A percentile compares a stretch with the other conserved stretches of the same genome.
phyloP scores from a whole-genome alignment of 2,329 filamentous ascomycete species.

The Fusarium bactridioides region DNA sequence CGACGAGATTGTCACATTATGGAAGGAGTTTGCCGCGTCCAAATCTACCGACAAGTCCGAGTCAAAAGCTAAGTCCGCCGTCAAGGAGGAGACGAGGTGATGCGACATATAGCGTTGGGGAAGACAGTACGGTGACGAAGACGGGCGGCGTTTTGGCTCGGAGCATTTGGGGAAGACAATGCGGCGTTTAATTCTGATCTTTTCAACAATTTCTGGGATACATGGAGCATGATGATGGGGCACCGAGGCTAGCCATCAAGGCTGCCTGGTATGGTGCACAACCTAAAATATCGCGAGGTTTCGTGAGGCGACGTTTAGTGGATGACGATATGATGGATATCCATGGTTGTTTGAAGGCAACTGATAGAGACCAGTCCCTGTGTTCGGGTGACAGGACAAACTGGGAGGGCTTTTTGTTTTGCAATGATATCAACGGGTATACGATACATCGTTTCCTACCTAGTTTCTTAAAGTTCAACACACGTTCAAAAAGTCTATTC shows the following conservation, averaged over 20 bases:
- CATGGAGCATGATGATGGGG: slow-evolving; percentile 26
- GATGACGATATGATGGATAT: slow-evolving; percentile 26
- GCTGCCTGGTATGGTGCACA: slow-evolving; percentile 22
- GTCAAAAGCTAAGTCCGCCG: slow-evolving; percentile 37
- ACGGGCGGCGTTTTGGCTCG: slow-evolving; percentile 38
- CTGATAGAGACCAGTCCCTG: slow-evolving; percentile 31
- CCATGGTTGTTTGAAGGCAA: slow-evolving; percentile 21
- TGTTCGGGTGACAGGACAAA: slow-evolving; percentile 11
- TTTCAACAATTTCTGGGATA: slow-evolving; percentile 30
- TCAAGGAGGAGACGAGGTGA: slow-evolving; percentile 41
- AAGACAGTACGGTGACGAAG: slow-evolving; percentile 22
- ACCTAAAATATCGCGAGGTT: slow-evolving; percentile 24
- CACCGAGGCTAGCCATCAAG: slow-evolving; percentile 28
- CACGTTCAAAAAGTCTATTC: slow-evolving; percentile 3
- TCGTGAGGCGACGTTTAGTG: slow-evolving; percentile 10
- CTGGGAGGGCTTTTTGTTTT: slow-evolving; percentile 30
- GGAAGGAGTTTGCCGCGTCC: slow-evolving; percentile 57
- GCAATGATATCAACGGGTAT: slow-evolving; percentile 43
- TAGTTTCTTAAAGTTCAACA: slow-evolving; percentile 31
- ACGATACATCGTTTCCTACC: slow-evolving; percentile 37
- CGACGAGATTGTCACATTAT: slow-evolving; percentile 59
- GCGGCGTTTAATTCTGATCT: slow-evolving; percentile 39
- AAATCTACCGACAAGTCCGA: slow-evolving; percentile 46
- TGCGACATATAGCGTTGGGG: slow-evolving; percentile 7
- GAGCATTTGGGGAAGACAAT: slow-evolving; percentile 22